phyloP scores from a whole-genome alignment of 2,329 filamentous ascomycete species.

The Stachybotrys elegans region DNA sequence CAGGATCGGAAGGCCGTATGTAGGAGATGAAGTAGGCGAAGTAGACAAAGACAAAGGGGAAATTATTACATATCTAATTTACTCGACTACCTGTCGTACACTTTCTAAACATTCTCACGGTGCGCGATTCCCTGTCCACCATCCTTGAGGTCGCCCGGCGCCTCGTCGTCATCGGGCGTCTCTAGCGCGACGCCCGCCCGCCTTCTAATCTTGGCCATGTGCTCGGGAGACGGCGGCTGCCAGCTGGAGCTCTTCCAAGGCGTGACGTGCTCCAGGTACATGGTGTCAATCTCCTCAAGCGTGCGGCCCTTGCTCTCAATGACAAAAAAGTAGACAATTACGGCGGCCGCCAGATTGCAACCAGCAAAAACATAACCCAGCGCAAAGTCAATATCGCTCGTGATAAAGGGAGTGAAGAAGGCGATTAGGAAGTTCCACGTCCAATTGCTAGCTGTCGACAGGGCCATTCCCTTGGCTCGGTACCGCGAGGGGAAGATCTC shows the following conservation, averaged over 20 bases:
- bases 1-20: no score
- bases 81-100: no score
- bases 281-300: conserved; percentile 75
- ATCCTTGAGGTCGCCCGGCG: no score
- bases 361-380: conserved; percentile 75
- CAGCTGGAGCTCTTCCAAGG: conserved; percentile 59
- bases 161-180: conserved; percentile 2
- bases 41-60: no score
- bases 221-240: conserved; percentile 37
- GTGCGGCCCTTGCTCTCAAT: conserved; percentile 68
- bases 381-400: conserved; percentile 61
- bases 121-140: no score
- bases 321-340: conserved; percentile 73
- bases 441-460: conserved; percentile 61
- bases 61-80: no score
- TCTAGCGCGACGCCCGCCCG: conserved; percentile 35
- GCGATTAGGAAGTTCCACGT: conserved; percentile 69
- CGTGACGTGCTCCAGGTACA: conserved; percentile 63
- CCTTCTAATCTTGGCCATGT: conserved; percentile 36
- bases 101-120: no score
- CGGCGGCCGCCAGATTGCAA: conserved; percentile 59
- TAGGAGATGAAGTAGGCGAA: no score
- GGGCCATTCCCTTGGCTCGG: conserved; percentile 54
- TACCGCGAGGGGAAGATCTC: conserved; percentile 62
- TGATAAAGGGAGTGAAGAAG: conserved; percentile 80